Evolutionary conservation across 108 stramenopile genomes (phyloP), one percentile per base, ranked within the genome.

Genomic region (Cyclotella distinguenda): DNA sequence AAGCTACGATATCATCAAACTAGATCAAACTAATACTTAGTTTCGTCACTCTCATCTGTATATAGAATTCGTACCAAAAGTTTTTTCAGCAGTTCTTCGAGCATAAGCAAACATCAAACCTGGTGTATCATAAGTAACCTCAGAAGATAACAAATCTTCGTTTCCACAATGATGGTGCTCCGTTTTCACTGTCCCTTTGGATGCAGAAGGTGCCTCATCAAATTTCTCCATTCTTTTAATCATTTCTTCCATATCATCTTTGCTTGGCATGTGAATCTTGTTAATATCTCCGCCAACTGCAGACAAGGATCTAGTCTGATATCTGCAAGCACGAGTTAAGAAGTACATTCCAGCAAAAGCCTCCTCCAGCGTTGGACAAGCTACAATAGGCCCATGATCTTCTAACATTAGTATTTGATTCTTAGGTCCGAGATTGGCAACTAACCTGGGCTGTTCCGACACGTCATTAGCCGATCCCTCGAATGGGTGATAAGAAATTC

Each of bases 371-470:
- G 60, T 68, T 25, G 77, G 71, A 59, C 71, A 61, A 7, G 68
- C 70, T 51, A 78, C 77, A 46, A 78, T 60, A 3, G 77, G 77
- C 18, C 77, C 77, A 48, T 78, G 77, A 60, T 78, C 71, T 51
- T 78, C 77, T 2, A 78, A 42, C 51, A 78, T 52, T 12, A 78
- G 45, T 31, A 78, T 67, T 51, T 72, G 65, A 66, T 78, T 78
- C 19, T 47, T 67, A 6, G 65, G 77, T 10, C 77, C 77, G 15
- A 78, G 61, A 40, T 72, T 78, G n/a, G 39, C 64, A 35, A 78
- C 53, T 13, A 78, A 58, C 19, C 77, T 63, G 15, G 70, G 65
- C 39, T 72, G 77, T 36, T 78, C 76, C 2, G 66, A 53, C 21
- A 69, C 15, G 44, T 59, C 56, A 36, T 78, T 78, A 8, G 61